Conservation (phyloP, 2,329 filamentous ascomycete genomes). For the Aspergillus awamori region DNA sequence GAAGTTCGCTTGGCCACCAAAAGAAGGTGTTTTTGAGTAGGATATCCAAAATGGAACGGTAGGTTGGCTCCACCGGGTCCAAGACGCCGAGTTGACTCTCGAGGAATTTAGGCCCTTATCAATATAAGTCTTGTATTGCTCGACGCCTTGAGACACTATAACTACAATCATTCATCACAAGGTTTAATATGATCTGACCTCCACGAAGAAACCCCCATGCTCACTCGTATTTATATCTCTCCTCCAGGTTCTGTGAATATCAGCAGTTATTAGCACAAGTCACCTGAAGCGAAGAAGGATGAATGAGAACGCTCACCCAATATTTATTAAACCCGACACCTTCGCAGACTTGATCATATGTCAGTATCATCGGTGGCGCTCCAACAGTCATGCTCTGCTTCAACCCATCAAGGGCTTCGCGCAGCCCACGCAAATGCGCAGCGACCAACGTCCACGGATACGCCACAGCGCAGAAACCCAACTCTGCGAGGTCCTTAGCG, state of each 20-base stretch:
- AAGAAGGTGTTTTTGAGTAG: too few species aligned
- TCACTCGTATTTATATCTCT: not conserved
- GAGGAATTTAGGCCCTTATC: too few species aligned
- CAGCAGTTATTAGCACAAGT: not conserved
- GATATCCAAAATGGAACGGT: too few species aligned
- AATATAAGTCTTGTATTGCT: too few species aligned
- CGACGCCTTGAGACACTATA: too few species aligned
- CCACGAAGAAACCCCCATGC: not conserved
- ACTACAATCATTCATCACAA: too few species aligned
- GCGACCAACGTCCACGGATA: slow-evolving; percentile 52
- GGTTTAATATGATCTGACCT: too few species aligned
- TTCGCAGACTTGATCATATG: slow-evolving; percentile 48
- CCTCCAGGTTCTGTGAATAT: not conserved
- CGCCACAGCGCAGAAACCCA: slow-evolving; percentile 47
- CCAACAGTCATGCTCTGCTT: slow-evolving; percentile 49
- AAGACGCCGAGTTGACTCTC: too few species aligned
- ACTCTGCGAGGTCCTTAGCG: slow-evolving; percentile 40
- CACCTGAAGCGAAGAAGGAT: not conserved
- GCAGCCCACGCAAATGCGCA: slow-evolving; percentile 47
- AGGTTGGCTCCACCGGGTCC: too few species aligned
- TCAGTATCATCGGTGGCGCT: slow-evolving; percentile 47
- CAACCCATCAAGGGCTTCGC: slow-evolving; percentile 35
- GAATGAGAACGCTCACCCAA: slow-evolving; percentile 26
- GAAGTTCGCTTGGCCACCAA: too few species aligned
- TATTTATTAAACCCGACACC: slow-evolving; percentile 52